These are phyloP conservation scores for Forsythia suspensa DNA, from an alignment of 257 asterid species.

Conservation along the genomic window DNA sequence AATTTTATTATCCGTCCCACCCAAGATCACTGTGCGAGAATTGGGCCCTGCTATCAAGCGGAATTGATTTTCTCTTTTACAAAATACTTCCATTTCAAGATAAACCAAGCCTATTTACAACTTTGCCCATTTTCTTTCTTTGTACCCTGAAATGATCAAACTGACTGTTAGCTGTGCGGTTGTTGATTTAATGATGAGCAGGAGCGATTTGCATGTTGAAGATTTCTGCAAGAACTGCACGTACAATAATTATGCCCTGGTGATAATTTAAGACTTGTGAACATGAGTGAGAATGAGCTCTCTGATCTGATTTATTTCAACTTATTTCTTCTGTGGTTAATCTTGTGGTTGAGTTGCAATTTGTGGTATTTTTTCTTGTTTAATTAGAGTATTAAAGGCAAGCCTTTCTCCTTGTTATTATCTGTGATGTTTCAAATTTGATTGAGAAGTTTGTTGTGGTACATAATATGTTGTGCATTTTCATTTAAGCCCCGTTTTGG, in stretches of 20 bases:
- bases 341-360: not conserved
- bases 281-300: not conserved
- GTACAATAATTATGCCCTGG: not conserved
- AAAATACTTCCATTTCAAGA: not conserved
- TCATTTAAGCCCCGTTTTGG: not conserved
- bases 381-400: not conserved
- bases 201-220: not conserved
- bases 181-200: too few species aligned
- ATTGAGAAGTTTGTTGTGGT: not conserved
- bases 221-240: not conserved
- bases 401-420: not conserved
- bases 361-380: not conserved
- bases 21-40: not conserved
- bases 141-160: not conserved
- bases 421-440: not conserved
- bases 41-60: not conserved
- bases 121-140: not conserved
- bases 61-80: constrained; percentile 2
- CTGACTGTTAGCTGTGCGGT: too few species aligned
- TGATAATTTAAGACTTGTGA: not conserved
- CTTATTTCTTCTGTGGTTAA: not conserved
- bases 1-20: not conserved
- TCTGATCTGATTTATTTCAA: not conserved
- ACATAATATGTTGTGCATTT: not conserved
- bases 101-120: not conserved